These are phyloP conservation scores for Geotrichum europaeum DNA, from an alignment of 1,139 yeast genomes.

Conservation along the genomic window DNA sequence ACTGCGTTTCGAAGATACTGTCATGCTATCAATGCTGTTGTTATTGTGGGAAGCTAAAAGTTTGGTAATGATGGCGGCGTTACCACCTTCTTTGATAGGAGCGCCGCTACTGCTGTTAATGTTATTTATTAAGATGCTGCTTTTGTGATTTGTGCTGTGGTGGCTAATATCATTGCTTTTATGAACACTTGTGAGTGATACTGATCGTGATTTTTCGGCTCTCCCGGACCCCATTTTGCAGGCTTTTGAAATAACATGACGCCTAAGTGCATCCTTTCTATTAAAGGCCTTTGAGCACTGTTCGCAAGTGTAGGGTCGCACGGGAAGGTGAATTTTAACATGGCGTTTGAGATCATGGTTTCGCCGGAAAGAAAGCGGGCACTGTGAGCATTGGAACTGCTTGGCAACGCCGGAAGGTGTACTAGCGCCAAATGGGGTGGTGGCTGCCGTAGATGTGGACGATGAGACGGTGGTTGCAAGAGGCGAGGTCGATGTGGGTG, in stretches of 20 bases:
- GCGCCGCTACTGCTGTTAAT: not conserved
- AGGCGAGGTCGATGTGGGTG: not conserved
- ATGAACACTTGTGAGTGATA: not conserved
- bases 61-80: no score
- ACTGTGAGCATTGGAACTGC: conserved; percentile 27
- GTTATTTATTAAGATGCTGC: not conserved
- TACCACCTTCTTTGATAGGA: no score
- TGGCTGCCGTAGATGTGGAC: not conserved
- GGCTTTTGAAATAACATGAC: conserved; percentile 16
- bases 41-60: not conserved
- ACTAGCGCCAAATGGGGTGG: not conserved
- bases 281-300: conserved; percentile 78
- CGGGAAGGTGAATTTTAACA: conserved; percentile 50
- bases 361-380: conserved; percentile 47
- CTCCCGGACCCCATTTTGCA: conserved; percentile 12
- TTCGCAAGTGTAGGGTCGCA: conserved; percentile 59
- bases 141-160: not conserved
- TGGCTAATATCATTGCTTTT: not conserved
- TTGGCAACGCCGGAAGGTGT: not conserved
- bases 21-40: not conserved
- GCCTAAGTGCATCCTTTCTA: conserved; percentile 63
- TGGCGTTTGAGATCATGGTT: conserved; percentile 63
- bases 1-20: no score
- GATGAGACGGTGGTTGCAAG: not conserved
- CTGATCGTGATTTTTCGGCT: not conserved